Evolutionary conservation across 1,139 yeast genomes (phyloP), one percentile per base, ranked within the genome.

Genomic region (Wickerhamiella infanticola): DNA sequence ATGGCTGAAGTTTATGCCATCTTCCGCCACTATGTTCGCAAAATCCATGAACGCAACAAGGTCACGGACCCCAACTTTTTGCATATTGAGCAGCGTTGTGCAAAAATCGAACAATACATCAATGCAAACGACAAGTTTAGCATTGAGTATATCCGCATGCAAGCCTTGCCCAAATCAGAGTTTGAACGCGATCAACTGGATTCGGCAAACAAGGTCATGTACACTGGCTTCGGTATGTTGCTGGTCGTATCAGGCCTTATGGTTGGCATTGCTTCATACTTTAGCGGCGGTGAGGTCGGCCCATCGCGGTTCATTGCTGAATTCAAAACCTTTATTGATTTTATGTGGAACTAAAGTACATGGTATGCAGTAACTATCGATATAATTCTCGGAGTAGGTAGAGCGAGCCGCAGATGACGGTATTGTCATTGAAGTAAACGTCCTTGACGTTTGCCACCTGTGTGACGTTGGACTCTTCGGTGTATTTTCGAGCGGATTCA

Each of bases 41-140:
- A 69, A 45, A 86, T 93, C 57, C 94, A 90, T 63, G 81, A 77
- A 53, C 77, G 79, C 62, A 75, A 90, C 46, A 71, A 75, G 5
- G 93, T 88, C 35, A 68, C 71, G 39, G 97, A 90, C 65, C 94
- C 95, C 53, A 82, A 83, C 66, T 93, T 84, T 65, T 70, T 90
- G 60, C 74, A 77, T 51, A 75, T 93, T 52, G 94, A 93, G 53
- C 75, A 85, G 53, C 75, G 77, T 54, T 82, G 95, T 62, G 95
- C 94, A 45, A 83, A 82, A 63, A 75, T 86, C 54, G 94, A 84
- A 58, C 93, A 81, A 64, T 80, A 76, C 62, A 79, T 88, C 58
- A 95, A 88, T 47, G 60, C 62, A 47, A 62, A 65, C 48, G 57
- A 57, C 50, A 38, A 36, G 23, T 33, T 46, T 43, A 35, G 47